phyloP scores from a whole-genome alignment of 345 rosid species.

The Populus pruinosa region DNA sequence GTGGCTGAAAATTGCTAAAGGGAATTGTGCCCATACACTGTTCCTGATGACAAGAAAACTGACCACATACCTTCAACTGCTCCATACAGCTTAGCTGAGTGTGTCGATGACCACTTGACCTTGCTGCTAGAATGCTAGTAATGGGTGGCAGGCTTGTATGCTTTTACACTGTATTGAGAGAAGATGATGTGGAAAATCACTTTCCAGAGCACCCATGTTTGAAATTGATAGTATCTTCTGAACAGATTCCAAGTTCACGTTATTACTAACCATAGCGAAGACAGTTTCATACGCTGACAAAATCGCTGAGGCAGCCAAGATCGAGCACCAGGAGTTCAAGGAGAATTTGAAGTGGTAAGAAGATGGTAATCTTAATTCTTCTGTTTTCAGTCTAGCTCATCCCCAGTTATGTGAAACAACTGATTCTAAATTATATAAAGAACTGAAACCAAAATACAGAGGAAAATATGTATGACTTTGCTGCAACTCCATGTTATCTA shows the following conservation, averaged over 20 bases:
- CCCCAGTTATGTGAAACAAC: slow-evolving; percentile 23
- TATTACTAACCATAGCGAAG: slow-evolving; percentile 85
- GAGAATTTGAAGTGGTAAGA: slow-evolving; percentile 92
- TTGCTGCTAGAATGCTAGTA: slow-evolving; percentile 83
- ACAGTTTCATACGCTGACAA: slow-evolving; percentile 51
- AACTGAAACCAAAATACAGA: slow-evolving; percentile 71
- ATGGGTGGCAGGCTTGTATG: slow-evolving; percentile 88
- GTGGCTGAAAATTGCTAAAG: slow-evolving; percentile 85
- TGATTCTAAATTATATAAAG: slow-evolving; percentile 48
- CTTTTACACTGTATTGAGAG: slow-evolving; percentile 78
- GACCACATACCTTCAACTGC: slow-evolving; percentile 93
- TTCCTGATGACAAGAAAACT: slow-evolving; percentile 91
- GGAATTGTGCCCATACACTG: slow-evolving; percentile 80
- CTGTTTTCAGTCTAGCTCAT: slow-evolving; percentile 65
- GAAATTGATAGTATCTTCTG: slow-evolving; percentile 61
- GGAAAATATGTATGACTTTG: slow-evolving; percentile 67
- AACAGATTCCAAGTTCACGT: slow-evolving; percentile 82
- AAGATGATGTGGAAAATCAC: slow-evolving; percentile 46
- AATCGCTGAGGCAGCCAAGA: slow-evolving; percentile 54
- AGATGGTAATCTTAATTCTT: slow-evolving; percentile 84
- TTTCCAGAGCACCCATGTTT: slow-evolving; percentile 86
- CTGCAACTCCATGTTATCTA: neutral
- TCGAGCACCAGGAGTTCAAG: slow-evolving; percentile 72
- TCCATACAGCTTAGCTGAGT: slow-evolving; percentile 77
- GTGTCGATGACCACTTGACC: slow-evolving; percentile 86